Evolutionary conservation across 352 stramenopile species (phyloP).

Genomic region (Phytophthora citricola): DNA sequence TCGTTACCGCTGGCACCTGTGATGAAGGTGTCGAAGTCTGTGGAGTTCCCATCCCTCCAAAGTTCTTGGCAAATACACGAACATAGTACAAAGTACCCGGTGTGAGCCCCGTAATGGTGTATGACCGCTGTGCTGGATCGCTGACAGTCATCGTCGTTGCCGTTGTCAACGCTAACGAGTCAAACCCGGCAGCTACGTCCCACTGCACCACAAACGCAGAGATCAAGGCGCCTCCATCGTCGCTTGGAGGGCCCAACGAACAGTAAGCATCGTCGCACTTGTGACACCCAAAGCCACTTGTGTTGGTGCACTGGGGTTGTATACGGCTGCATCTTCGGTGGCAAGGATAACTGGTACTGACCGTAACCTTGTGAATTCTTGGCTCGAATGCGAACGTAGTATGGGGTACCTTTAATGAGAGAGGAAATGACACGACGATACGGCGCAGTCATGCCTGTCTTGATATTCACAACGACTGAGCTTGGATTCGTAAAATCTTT

Average conservation of each 20-base stretch:
- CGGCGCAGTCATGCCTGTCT: slow-evolving; percentile 64
- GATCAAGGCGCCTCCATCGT: slow-evolving; percentile 91
- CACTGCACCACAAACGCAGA: slow-evolving; percentile 93
- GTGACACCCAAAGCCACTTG: slow-evolving; percentile 81
- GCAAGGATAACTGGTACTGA: slow-evolving; percentile 82
- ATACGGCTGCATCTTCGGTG: slow-evolving; percentile 90
- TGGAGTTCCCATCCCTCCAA: slow-evolving; percentile 55
- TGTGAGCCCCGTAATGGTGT: slow-evolving; percentile 84
- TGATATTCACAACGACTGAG: slow-evolving; percentile 47
- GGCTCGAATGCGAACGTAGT: slow-evolving; percentile 74
- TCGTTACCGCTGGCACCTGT: slow-evolving; percentile 57
- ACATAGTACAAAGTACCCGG: slow-evolving; percentile 89
- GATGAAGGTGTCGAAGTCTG: slow-evolving; percentile 60
- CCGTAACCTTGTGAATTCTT: slow-evolving; percentile 81
- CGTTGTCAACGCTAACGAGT: slow-evolving; percentile 70
- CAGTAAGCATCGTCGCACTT: slow-evolving; percentile 91
- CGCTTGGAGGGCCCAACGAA: slow-evolving; percentile 85
- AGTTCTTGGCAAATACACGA: slow-evolving; percentile 86
- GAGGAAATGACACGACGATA: slow-evolving; percentile 64
- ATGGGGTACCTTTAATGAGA: slow-evolving; percentile 70
- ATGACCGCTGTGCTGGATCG: slow-evolving; percentile 66
- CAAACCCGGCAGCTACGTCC: slow-evolving; percentile 92
- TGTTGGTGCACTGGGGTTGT: slow-evolving; percentile 87
- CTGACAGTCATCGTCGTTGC: slow-evolving; percentile 65
- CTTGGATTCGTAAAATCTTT: slow-evolving; percentile 73